phyloP scores from a whole-genome alignment of 1,139 yeast species.

The Blastobotrys elegans region DNA sequence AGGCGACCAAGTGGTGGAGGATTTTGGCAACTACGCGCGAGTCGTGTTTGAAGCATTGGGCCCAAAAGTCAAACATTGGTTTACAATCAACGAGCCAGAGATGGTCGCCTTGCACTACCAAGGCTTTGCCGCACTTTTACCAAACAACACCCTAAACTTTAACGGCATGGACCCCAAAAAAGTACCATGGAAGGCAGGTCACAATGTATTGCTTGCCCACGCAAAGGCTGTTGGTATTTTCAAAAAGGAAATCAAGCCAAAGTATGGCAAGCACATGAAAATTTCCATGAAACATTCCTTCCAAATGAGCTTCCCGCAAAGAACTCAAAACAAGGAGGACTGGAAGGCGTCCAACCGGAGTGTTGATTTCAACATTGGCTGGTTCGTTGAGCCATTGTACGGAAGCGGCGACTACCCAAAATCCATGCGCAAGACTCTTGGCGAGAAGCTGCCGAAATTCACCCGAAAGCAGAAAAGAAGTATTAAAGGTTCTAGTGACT shows the following conservation, averaged over 20 bases:
- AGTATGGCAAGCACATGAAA: conserved; percentile 25
- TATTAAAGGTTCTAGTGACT: conserved; percentile 29
- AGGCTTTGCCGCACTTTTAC: conserved; percentile 15
- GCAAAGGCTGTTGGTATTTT: conserved; percentile 32
- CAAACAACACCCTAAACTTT: neutral
- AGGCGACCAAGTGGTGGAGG: conserved; percentile 33
- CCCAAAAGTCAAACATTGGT: conserved; percentile 35
- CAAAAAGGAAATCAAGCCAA: conserved; percentile 31
- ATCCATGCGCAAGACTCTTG: conserved; percentile 26
- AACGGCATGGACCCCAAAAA: conserved; percentile 9
- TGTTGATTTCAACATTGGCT: conserved; percentile 29
- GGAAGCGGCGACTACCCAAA: conserved; percentile 22
- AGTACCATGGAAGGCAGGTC: conserved; percentile 23
- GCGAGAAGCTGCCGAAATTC: conserved; percentile 24
- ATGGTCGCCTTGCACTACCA: conserved; percentile 11
- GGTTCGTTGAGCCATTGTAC: conserved; percentile 35
- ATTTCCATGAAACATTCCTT: conserved; percentile 25
- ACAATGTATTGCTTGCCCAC: conserved; percentile 33
- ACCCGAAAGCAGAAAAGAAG: conserved; percentile 29
- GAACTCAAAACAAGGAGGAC: conserved; percentile 10
- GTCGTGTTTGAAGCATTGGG: conserved; percentile 36
- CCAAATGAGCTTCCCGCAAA: conserved; percentile 21
- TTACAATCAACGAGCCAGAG: conserved; percentile 35
- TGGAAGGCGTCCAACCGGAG: conserved; percentile 31
- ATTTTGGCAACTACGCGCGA: conserved; percentile 36